Conservation (phyloP, 2,329 filamentous ascomycete genomes). For the Ceratocystis papillata region DNA sequence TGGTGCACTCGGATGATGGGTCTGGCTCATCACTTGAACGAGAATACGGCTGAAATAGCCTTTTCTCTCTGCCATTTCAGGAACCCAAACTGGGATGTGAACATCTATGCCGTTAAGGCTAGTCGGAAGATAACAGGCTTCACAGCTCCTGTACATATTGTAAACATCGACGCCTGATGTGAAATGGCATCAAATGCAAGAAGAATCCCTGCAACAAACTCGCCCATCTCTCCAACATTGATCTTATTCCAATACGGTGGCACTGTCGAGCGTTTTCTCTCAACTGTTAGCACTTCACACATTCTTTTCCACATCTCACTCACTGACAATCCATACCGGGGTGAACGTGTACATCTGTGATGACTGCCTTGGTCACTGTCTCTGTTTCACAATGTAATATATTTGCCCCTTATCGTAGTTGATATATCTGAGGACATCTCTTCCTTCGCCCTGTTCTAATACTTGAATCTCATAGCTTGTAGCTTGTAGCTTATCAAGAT, state of each 20-base stretch:
- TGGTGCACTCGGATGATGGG: not conserved
- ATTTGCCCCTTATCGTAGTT: too few relatives aligned
- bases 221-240: not conserved
- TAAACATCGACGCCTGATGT: not conserved
- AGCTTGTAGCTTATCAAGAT: too few relatives aligned
- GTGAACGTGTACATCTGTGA: too few relatives aligned
- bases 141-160: not conserved
- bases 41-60: not conserved
- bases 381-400: too few relatives aligned
- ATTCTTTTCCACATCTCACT: too few relatives aligned
- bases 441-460: not conserved
- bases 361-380: too few relatives aligned
- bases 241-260: not conserved
- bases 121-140: not conserved
- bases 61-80: not conserved
- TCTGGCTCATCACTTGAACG: not conserved
- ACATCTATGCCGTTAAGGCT: not conserved
- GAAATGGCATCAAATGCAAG: not conserved
- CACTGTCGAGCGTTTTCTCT: too few relatives aligned
- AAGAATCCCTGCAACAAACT: not conserved
- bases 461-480: too few relatives aligned
- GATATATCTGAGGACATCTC: not conserved
- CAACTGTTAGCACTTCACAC: too few relatives aligned
- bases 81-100: not conserved
- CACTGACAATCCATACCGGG: too few relatives aligned